Conservation (phyloP, 306 rosid species). For the Cucumis sativus region DNA sequence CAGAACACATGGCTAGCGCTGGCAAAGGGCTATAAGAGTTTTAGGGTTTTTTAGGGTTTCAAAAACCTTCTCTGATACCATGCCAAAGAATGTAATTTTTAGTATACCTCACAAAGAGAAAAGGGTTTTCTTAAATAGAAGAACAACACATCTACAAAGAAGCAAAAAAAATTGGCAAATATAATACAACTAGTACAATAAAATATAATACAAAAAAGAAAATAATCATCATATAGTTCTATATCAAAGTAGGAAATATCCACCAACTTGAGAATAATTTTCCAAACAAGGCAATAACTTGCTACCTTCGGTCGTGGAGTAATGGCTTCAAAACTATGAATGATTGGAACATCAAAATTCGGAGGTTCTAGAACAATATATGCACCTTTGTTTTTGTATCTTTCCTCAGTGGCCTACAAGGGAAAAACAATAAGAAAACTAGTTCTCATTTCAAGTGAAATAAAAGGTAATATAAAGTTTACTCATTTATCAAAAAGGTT, state of each 20-base stretch:
- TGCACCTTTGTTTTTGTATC: constrained; percentile 74
- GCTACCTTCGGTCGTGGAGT: constrained; percentile 75
- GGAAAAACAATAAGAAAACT: neutral
- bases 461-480: neutral
- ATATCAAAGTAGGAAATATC: neutral
- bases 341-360: constrained; percentile 52
- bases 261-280: neutral
- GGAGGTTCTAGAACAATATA: constrained; percentile 70
- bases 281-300: neutral
- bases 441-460: neutral
- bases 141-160: no score
- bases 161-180: no score
- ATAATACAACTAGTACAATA: no score
- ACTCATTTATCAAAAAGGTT: neutral
- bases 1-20: no score
- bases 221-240: neutral
- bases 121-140: no score
- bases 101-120: no score
- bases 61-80: no score
- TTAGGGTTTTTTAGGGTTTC: no score
- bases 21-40: no score
- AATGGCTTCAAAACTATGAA: constrained; percentile 61
- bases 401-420: constrained; percentile 51
- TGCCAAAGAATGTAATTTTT: no score
- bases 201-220: no score